Evolutionary conservation across 2,329 filamentous ascomycete species (phyloP), one percentile per base, ranked within the genome.

Genomic region (Neonectria magnoliae): DNA sequence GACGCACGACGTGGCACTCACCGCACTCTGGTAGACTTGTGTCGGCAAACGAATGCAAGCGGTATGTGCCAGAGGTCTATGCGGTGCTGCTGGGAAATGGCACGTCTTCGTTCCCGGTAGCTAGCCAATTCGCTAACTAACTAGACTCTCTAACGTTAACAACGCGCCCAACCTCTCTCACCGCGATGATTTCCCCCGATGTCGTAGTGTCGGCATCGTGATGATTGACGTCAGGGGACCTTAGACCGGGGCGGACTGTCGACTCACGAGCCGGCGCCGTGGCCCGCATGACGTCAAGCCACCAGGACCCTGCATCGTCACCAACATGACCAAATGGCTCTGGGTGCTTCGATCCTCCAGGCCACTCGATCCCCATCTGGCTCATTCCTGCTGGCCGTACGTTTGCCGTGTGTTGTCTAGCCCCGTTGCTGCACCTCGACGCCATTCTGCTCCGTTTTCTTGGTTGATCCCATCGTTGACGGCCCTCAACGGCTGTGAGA

Each of bases 141-240:
- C 5, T 25, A 25, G 25, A 25, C 25, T 25, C 25, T 25, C 25
- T 6, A 3, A 25, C 25, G 6, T 5, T 6, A 3, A 25, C 25
- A 25, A 25, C 25, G 25, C 29, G 47, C 52, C 60, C 60, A 62
- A 38, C 54, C 10, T 62, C 53, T 42, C 29, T 62, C 53, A 53
- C 54, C n/a, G 27, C 22, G 16, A 20, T 31, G 53, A 27, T 41
- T 58, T 48, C 50, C 50, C 55, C 36, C 41, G 33, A 42, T 47
- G 50, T 42, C 18, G 48, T 42, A 54, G 10, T 29, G 18, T 9
- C 48, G 38, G 18, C 31, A 18, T 42, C 33, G 48, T 33, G 14
- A 53, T 57, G 29, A 57, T 63, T 73, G 71, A 73, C 71, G 71
- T 73, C 71, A 73, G 68, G 62, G 61, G 69, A 63, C 66, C 56